phyloP scores from a whole-genome alignment of 345 rosid species.

The Geranium brycei region DNA sequence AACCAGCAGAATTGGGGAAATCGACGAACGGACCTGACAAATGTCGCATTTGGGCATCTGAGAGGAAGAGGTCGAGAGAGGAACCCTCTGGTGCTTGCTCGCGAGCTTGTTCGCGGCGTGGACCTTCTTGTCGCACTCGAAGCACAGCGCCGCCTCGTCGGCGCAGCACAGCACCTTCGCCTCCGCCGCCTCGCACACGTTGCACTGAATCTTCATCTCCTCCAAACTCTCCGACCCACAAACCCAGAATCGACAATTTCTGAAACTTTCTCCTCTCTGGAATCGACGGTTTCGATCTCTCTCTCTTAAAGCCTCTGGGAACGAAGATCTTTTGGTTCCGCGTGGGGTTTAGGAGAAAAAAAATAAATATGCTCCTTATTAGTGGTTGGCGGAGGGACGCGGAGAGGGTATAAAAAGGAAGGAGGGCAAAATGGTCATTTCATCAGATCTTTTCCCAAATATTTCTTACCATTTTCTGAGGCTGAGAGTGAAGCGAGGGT shows the following conservation, averaged over 20 bases:
- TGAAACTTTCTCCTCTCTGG: slow-evolving; percentile 1
- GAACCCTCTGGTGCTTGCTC: slow-evolving; percentile 85
- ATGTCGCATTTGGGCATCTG: slow-evolving; percentile 88
- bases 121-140: slow-evolving; percentile 72
- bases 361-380: neutral
- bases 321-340: neutral
- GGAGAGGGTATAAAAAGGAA: slow-evolving; percentile 13
- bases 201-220: slow-evolving; percentile 89
- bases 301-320: neutral
- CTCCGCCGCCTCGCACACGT: slow-evolving; percentile 90
- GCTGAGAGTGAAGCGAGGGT: slow-evolving; percentile 12
- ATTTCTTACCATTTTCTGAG: slow-evolving; percentile 15
- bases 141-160: slow-evolving; percentile 98
- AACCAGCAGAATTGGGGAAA: neutral
- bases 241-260: neutral
- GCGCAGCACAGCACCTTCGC: slow-evolving; percentile 93
- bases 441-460: neutral
- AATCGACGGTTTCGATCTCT: neutral
- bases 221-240: neutral
- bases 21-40: slow-evolving; percentile 45
- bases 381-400: slow-evolving; percentile 2
- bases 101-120: slow-evolving; percentile 98
- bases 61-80: slow-evolving; percentile 52
- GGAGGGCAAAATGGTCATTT: neutral
- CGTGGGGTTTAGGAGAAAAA: neutral